Conservation (phyloP, 176 grass and related monocot species). For the Zea mays region DNA sequence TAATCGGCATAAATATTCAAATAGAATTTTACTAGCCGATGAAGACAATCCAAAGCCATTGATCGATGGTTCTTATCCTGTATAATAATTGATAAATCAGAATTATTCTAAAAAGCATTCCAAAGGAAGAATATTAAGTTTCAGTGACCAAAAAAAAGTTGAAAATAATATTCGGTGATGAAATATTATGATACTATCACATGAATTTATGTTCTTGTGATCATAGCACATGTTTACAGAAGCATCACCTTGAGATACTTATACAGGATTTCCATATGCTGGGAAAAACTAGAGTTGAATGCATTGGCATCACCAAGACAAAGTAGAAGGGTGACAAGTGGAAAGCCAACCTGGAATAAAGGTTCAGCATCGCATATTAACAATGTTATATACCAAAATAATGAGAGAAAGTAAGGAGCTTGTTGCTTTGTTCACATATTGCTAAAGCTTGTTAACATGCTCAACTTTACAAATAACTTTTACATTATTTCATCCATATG, state of each 20-base stretch:
- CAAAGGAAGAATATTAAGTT: slow-evolving; percentile 35
- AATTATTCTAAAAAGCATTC: slow-evolving; percentile 33
- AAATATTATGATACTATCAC: slow-evolving; percentile 24
- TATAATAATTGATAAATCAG: slow-evolving; percentile 33
- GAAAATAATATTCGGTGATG: slow-evolving; percentile 9
- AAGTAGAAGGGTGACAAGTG: slow-evolving; percentile 86
- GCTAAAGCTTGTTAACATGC: slow-evolving; percentile 7
- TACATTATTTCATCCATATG: background rate
- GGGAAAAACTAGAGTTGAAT: slow-evolving; percentile 73
- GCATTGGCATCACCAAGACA: slow-evolving; percentile 83
- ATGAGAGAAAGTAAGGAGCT: background rate
- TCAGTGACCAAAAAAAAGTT: slow-evolving; percentile 11
- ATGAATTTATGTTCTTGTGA: background rate
- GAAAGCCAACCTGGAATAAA: slow-evolving; percentile 81
- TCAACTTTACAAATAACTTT: slow-evolving; percentile 17
- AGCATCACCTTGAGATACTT: slow-evolving; percentile 90
- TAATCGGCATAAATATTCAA: slow-evolving; percentile 86
- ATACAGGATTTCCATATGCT: slow-evolving; percentile 85
- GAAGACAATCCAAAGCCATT: slow-evolving; percentile 97
- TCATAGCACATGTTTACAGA: slow-evolving; percentile 25
- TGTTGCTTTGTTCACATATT: slow-evolving; percentile 5
- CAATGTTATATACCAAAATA: slow-evolving; percentile 13
- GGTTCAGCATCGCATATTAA: slow-evolving; percentile 23
- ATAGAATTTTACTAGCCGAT: slow-evolving; percentile 95
- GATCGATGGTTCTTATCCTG: slow-evolving; percentile 99